Conservation (phyloP, 305 asterid genomes). For the Plantago lanceolata region DNA sequence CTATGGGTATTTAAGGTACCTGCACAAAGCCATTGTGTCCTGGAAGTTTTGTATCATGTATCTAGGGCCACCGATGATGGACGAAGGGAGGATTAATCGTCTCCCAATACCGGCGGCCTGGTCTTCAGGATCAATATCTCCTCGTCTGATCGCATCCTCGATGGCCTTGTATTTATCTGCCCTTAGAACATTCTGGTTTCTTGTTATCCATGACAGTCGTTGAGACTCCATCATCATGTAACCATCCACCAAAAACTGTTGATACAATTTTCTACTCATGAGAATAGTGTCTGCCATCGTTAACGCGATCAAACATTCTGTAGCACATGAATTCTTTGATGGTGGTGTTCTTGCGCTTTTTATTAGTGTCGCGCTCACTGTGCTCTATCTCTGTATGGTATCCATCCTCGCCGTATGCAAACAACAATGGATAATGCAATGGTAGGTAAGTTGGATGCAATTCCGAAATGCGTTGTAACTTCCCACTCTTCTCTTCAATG, state of each 20-base stretch:
- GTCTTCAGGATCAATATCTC: neutral
- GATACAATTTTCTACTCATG: neutral
- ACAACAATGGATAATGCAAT: neutral
- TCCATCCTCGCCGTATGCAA: neutral
- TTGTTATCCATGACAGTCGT: neutral
- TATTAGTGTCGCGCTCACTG: too few relatives aligned
- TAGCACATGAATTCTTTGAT: neutral
- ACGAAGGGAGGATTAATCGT: neutral
- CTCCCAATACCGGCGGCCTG: neutral
- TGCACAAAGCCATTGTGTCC: neutral
- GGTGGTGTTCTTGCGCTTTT: too few relatives aligned
- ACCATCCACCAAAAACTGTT: neutral
- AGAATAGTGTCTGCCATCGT: too few relatives aligned
- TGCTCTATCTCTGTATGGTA: neutral
- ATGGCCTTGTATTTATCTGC: neutral
- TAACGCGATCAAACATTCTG: neutral
- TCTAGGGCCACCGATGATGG: neutral
- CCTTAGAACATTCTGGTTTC: neutral
- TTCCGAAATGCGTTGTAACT: neutral
- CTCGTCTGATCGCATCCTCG: neutral
- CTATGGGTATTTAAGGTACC: neutral
- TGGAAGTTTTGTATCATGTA: conserved; percentile 2
- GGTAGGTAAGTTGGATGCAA: neutral
- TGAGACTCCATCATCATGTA: neutral
- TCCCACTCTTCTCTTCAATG: neutral